Evolutionary conservation across 257 asterid genomes (phyloP).

Genomic region (Solanum paucissectum): DNA sequence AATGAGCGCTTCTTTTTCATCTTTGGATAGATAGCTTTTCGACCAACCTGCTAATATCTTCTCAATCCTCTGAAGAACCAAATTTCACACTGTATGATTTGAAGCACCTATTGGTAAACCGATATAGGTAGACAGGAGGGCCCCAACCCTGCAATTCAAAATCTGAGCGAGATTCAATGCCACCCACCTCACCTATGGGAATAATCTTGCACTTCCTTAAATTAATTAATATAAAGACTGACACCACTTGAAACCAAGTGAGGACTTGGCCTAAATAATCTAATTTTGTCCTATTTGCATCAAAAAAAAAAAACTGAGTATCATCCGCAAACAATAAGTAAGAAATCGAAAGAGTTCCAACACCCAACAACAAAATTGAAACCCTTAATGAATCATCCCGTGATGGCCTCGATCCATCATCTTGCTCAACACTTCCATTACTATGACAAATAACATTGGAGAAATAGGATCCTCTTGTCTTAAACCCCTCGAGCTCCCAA

Average conservation of each 20-base stretch:
- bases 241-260: neutral
- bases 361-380: neutral
- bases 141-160: neutral
- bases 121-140: neutral
- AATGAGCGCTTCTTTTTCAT: neutral
- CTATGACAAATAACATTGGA: neutral
- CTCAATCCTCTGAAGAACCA: neutral
- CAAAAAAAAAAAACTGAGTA: neutral
- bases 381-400: neutral
- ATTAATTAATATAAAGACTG: neutral
- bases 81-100: neutral
- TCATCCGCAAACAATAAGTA: neutral
- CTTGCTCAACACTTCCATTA: neutral
- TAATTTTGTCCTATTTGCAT: neutral
- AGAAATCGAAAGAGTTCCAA: neutral
- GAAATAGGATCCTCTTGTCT: neutral
- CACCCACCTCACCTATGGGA: neutral
- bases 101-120: neutral
- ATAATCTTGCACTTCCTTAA: neutral
- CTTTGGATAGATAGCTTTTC: neutral
- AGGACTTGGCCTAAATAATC: neutral
- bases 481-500: neutral
- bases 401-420: neutral
- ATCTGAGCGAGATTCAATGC: neutral
- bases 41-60: neutral